phyloP scores from a whole-genome alignment of 805 yeast species.

The Cyberlindnera euphorbiiphila region DNA sequence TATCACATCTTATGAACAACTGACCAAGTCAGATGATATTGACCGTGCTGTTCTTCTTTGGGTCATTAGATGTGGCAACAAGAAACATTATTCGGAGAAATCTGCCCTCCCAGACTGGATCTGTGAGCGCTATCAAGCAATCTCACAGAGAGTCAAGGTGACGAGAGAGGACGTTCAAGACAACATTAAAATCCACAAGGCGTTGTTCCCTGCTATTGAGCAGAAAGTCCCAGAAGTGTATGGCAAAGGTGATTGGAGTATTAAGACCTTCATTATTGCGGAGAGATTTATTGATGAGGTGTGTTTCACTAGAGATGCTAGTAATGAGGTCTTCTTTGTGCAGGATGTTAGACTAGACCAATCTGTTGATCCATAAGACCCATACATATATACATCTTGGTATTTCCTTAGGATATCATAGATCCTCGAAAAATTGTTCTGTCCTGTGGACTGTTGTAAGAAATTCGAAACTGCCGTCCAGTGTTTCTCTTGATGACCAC shows the following conservation, averaged over 20 bases:
- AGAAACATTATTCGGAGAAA: constrained; percentile 29
- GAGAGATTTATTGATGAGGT: constrained; percentile 49
- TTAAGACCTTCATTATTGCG: constrained; percentile 40
- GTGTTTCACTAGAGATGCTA: constrained; percentile 39
- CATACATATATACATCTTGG: no score
- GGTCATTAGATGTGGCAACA: constrained; percentile 57
- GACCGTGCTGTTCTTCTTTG: constrained; percentile 61
- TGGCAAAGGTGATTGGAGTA: constrained; percentile 42
- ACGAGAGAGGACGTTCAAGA: constrained; percentile 52
- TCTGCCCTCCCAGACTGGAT: constrained; percentile 49
- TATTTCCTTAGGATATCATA: no score
- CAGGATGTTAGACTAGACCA: constrained; percentile 18
- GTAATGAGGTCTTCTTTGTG: constrained; percentile 34
- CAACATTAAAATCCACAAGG: constrained; percentile 48
- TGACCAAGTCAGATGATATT: constrained; percentile 42
- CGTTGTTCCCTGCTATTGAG: constrained; percentile 46
- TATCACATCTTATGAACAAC: constrained; percentile 47
- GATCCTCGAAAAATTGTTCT: no score
- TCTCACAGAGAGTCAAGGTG: constrained; percentile 36
- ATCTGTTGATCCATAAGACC: no score
- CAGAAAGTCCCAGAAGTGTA: constrained; percentile 55
- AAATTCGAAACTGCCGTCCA: no score
- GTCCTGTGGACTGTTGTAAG: no score
- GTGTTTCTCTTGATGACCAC: no score
- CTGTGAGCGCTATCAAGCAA: constrained; percentile 33